These are phyloP conservation scores for Suillus brevipes DNA, from an alignment of 768 basidiomycete genomes.

Conservation along the genomic window DNA sequence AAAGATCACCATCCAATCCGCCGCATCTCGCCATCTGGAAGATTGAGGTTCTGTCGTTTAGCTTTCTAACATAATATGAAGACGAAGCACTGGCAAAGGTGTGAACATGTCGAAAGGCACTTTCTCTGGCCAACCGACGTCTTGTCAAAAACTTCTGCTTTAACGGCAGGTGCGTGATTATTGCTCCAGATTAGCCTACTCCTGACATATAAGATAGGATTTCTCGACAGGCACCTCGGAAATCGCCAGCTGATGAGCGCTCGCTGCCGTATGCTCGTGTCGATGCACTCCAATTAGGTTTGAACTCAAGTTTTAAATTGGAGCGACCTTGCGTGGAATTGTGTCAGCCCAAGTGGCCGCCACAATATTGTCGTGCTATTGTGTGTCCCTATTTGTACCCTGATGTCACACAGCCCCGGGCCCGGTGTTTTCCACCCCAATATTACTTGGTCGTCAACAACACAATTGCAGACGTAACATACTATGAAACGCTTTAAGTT, in stretches of 20 bases:
- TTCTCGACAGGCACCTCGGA: not conserved
- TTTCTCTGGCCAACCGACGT: not conserved
- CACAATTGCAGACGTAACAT: not conserved
- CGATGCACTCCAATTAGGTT: no score
- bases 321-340: no score
- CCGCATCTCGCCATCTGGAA: not conserved
- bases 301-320: no score
- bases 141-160: not conserved
- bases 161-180: not conserved
- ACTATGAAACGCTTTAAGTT: not conserved
- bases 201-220: not conserved
- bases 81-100: not conserved
- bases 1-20: not conserved
- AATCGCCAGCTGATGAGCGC: not conserved
- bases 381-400: no score
- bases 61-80: not conserved
- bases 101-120: not conserved
- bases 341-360: no score
- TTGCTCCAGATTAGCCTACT: not conserved
- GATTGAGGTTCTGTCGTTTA: slow-evolving; percentile 1
- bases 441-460: not conserved
- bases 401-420: no score
- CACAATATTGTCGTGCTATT: no score
- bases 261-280: not conserved
- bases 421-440: not conserved